phyloP scores from a whole-genome alignment of 1,139 yeast species.

The Hansenula sp. region DNA sequence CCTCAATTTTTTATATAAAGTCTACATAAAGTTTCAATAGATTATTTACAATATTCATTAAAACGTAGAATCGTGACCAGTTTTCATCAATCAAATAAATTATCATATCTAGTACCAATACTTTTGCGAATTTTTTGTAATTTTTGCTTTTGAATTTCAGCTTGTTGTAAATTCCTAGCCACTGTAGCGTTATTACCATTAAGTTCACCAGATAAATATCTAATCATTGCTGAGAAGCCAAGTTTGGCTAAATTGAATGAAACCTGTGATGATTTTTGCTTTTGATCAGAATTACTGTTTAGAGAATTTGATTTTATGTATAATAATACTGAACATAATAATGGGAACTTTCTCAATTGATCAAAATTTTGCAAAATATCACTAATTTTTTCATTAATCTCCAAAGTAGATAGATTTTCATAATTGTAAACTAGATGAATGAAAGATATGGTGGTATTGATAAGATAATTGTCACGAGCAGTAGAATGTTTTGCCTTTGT shows the following conservation, averaged over 20 bases:
- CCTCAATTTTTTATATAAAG: too few species aligned
- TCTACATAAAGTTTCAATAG: too few species aligned
- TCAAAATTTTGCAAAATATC: slow-evolving; percentile 13
- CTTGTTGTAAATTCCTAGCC: slow-evolving; percentile 20
- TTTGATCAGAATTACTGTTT: slow-evolving; percentile 22
- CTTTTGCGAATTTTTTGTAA: slow-evolving; percentile 9
- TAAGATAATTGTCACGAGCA: slow-evolving; percentile 7
- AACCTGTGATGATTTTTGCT: slow-evolving; percentile 22
- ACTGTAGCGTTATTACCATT: slow-evolving; percentile 15
- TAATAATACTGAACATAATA: slow-evolving; percentile 16
- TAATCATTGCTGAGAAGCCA: slow-evolving; percentile 18
- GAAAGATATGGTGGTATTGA: slow-evolving; percentile 10
- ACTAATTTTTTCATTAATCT: slow-evolving; percentile 11
- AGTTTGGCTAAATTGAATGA: slow-evolving; percentile 21
- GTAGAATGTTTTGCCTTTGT: slow-evolving; percentile 5
- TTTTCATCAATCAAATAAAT: slow-evolving; percentile 1
- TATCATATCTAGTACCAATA: neutral
- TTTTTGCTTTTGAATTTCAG: slow-evolving; percentile 19
- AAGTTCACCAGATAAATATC: slow-evolving; percentile 19
- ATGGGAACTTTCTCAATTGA: slow-evolving; percentile 13
- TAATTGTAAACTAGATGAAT: slow-evolving; percentile 12
- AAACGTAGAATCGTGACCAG: neutral
- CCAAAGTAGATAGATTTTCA: slow-evolving; percentile 9
- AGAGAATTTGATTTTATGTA: slow-evolving; percentile 18
- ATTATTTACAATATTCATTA: neutral